Base-by-base conservation (phyloP, 768 basidiomycete species). In the Auriscalpium microsporum region DNA sequence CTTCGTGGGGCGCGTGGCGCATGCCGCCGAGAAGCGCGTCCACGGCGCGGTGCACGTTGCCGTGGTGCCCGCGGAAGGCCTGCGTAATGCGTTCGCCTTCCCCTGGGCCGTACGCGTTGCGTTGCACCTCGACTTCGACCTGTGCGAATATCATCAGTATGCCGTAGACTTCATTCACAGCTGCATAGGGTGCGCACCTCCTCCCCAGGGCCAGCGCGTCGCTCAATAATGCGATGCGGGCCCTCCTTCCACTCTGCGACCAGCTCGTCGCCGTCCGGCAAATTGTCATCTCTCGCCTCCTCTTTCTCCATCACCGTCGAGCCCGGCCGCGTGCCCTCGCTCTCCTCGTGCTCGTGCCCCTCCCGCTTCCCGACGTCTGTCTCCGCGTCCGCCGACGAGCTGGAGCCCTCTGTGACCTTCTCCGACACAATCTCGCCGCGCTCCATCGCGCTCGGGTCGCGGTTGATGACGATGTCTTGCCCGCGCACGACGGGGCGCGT, bases 401-500 rank as follows among this genome's bases (percentile, higher is more conserved):
- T 19, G 44, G 50, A 16, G 7, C 10, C 34, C 9, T 36, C 16
- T 10, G 19, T 47, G 1, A n/a, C 52, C 56, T 62, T 59, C 45
- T 67, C 69, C 8, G 69, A 67, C 7, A 64, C 52, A 35, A 64
- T 55, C 33, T 75, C 63, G 8, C 79, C 80, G 19, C 75, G 66
- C 66, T 86, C 84, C 68, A 81, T 77, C 14, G 71, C 73, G 40
- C 73, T 72, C 21, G 33, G 72, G 65, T 95, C 94, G 19, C 90
- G 78, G 65, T 96, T 95, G 66, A 95, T 87, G 37, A 92, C 79
- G 58, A 95, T 83, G 46, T 87, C 86, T 51, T 87, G 85, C 5
- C 80, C 84, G 1, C 85, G 79, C 11, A 76, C 73, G 50, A 94
- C 82, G 40, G 82, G 77, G 37, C 83, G 75, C 16, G 87, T 86